Base-by-base conservation (phyloP, 768 basidiomycete species). In the Tephrocybe sp. region DNA sequence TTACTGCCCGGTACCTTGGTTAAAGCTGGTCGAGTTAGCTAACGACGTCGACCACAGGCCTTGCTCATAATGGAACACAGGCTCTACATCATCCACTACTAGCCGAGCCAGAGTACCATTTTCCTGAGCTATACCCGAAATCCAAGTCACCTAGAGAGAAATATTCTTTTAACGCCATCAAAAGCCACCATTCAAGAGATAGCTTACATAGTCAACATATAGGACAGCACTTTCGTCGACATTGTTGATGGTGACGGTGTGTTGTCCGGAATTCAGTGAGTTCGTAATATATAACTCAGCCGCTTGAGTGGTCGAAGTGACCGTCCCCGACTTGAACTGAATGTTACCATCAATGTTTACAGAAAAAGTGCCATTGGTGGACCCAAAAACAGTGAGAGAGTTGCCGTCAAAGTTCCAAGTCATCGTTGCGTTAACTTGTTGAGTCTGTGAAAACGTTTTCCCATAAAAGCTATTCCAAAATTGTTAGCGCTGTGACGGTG, bases 131-230 rank as follows among this genome's bases (percentile, higher is more conserved):
- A 45, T 25, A 1, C 21, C 34, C 19, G 40, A 35, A 9, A 9
- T 25, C 48, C 48, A 49, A n/a, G 30, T 42, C 13, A 49, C 35
- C 48, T 49, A 28, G 24, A 25, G n/a, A n/a, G n/a, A n/a, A n/a
- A n/a, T n/a, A n/a, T n/a, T n/a, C n/a, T n/a, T n/a, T 5, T 7
- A 9, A 42, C 1, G 21, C 12, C 13, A n/a, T 32, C 16, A 12
- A 26, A 9, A 16, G 12, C 6, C 13, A 9, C 5, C 15, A 2
- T 19, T 15, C 16, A 6, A 16, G 0, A 24, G 4, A 25, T 13
- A 16, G 42, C 32, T 12, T 18, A 49, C 48, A 19, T 49, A 49
- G 39, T 49, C 48, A 7, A 49, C 35, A 16, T 49, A 30, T 7
- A 42, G 12, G 18, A 24, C 16, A 16, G n/a, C 21, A 38, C 13